These are phyloP conservation scores for Metarhizium guizhouense DNA, from an alignment of 2,329 filamentous ascomycete genomes.

Conservation along the genomic window DNA sequence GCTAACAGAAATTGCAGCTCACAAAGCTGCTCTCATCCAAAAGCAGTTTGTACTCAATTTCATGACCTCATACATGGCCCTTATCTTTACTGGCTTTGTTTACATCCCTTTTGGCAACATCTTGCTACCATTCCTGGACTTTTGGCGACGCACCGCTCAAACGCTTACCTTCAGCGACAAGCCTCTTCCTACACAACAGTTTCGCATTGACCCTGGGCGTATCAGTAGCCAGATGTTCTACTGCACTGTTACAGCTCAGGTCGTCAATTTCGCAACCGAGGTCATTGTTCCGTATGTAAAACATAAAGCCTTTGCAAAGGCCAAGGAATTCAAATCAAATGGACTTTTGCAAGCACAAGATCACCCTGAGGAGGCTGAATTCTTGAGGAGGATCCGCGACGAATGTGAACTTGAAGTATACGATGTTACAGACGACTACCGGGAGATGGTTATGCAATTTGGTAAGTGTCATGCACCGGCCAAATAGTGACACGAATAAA, in stretches of 20 bases:
- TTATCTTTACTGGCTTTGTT: constrained; percentile 88
- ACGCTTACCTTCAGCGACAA: constrained; percentile 70
- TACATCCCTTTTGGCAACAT: constrained; percentile 86
- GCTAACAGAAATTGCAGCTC: constrained; percentile 36
- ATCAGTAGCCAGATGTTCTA: constrained; percentile 91
- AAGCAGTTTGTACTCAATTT: constrained; percentile 97
- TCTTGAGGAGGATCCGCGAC: constrained; percentile 71
- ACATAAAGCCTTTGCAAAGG: constrained; percentile 66
- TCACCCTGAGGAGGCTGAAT: constrained; percentile 65
- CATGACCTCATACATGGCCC: constrained; percentile 86
- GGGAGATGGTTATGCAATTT: constrained; percentile 86
- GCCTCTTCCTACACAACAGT: constrained; percentile 54
- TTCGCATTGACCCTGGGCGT: constrained; percentile 73
- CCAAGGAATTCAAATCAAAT: constrained; percentile 62
- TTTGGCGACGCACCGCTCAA: constrained; percentile 68
- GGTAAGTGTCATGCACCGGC: constrained; percentile 28
- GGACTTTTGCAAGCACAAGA: constrained; percentile 49
- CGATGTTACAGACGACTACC: constrained; percentile 81
- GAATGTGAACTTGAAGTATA: constrained; percentile 79
- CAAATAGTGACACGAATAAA: constrained; percentile 9
- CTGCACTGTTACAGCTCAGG: constrained; percentile 87
- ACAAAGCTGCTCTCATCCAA: constrained; percentile 75
- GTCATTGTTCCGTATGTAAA: constrained; percentile 79
- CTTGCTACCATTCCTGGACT: constrained; percentile 75
- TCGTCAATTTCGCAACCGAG: constrained; percentile 81